These are phyloP conservation scores for Fraxinus angustifolia DNA, from an alignment of 305 asterid genomes.

Conservation along the genomic window DNA sequence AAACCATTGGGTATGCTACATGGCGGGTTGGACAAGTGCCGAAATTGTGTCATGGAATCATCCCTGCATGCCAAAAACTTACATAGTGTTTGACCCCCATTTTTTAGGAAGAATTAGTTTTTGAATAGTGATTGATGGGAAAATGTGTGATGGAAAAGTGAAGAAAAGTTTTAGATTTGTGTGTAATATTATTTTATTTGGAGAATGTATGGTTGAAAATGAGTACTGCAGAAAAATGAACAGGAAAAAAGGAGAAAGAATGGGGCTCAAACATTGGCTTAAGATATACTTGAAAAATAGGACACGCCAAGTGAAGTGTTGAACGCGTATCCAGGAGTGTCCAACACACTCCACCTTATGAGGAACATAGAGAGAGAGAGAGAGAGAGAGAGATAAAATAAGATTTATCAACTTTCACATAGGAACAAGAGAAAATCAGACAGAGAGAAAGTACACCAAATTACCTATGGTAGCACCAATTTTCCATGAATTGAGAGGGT, in stretches of 20 bases:
- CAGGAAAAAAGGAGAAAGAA: no score
- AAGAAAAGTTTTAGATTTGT: no score
- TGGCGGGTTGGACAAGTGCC: background rate
- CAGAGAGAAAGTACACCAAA: background rate
- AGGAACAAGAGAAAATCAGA: background rate
- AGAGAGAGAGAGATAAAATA: background rate
- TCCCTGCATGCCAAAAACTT: background rate
- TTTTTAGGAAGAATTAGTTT: no score
- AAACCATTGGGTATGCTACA: background rate
- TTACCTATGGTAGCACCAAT: constrained; percentile 99
- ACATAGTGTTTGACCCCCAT: no score
- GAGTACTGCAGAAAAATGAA: no score
- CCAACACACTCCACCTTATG: background rate
- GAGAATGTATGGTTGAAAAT: no score
- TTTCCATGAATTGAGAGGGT: constrained; percentile 98
- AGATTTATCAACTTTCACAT: background rate
- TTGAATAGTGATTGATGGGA: no score
- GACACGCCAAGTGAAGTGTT: background rate
- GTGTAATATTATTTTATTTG: no score
- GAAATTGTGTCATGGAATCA: background rate
- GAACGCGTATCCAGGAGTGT: background rate
- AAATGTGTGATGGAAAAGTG: no score
- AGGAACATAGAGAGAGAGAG: background rate
- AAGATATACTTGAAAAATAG: background rate
- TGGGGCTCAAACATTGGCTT: background rate